These are phyloP conservation scores for Funneliformis geosporum DNA, from an alignment of 192 early-diverging fungal genomes.

Conservation along the genomic window DNA sequence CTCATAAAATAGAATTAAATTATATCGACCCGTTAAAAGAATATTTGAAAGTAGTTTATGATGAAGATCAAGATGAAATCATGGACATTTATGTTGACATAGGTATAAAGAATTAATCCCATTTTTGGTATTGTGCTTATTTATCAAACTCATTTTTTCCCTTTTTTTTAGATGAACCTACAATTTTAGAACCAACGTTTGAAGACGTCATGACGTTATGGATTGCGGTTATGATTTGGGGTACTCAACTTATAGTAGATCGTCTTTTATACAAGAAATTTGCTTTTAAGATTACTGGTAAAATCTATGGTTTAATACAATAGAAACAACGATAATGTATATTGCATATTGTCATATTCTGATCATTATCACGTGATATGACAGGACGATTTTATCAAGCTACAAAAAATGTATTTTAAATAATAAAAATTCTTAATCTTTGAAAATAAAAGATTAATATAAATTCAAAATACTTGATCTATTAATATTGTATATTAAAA, in stretches of 20 bases:
- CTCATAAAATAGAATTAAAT: slow-evolving; percentile 15
- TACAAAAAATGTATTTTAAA: no score
- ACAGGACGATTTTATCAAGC: no score
- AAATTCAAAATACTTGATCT: no score
- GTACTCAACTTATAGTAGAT: background rate
- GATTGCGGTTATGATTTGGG: slow-evolving; percentile 26
- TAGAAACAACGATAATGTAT: background rate
- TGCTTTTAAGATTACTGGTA: slow-evolving; percentile 9
- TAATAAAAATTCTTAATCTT: no score
- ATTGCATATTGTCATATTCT: no score
- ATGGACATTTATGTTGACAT: slow-evolving; percentile 14
- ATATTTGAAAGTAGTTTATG: slow-evolving; percentile 13
- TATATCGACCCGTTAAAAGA: slow-evolving; percentile 30
- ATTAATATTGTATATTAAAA: no score
- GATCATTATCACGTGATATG: no score
- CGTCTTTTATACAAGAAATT: background rate
- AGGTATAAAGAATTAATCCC: background rate
- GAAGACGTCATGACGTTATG: slow-evolving; percentile 26
- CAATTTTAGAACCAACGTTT: slow-evolving; percentile 12
- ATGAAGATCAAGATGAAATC: slow-evolving; percentile 14
- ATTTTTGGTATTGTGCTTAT: background rate
- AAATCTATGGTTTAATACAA: slow-evolving; percentile 13
- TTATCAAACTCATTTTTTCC: background rate
- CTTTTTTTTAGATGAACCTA: background rate
- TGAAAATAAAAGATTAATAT: no score